Evolutionary conservation across 2,329 filamentous ascomycete genomes (phyloP).

Genomic region (Trichoderma asperellum): DNA sequence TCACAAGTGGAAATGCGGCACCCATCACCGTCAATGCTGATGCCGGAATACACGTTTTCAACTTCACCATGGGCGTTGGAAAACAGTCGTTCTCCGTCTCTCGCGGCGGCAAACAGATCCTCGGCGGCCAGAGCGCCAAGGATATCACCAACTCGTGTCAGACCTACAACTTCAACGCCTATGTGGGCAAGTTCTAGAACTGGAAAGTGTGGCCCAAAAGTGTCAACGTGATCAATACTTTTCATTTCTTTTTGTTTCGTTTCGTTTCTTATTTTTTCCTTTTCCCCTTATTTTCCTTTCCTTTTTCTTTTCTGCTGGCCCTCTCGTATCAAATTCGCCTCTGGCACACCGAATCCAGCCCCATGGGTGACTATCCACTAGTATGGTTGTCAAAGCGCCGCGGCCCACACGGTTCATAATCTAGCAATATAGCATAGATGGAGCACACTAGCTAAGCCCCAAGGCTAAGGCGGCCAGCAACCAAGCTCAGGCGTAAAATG

Average conservation of each 20-base stretch:
- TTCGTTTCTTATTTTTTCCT: not conserved
- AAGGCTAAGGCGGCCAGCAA: not conserved
- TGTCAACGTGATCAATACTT: not conserved
- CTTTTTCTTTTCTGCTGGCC: too few species aligned
- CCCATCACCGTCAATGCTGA: slow-evolving; percentile 31
- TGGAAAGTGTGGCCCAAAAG: not conserved
- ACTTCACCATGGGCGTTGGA: slow-evolving; percentile 35
- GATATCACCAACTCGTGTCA: slow-evolving; percentile 30
- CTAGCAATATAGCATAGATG: not conserved
- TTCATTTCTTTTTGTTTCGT: not conserved
- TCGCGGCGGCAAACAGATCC: slow-evolving; percentile 26
- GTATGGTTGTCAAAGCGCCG: slow-evolving; percentile 10
- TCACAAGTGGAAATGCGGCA: slow-evolving; percentile 30
- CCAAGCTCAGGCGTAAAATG: not conserved
- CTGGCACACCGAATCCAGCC: not conserved
- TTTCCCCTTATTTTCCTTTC: not conserved
- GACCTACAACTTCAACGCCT: slow-evolving; percentile 34
- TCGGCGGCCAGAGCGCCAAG: slow-evolving; percentile 29
- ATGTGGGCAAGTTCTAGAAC: slow-evolving; percentile 32
- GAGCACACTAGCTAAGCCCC: not conserved
- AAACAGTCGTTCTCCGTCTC: slow-evolving; percentile 31
- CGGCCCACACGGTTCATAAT: not conserved
- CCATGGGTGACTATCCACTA: not conserved
- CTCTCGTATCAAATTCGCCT: not conserved
- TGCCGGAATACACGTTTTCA: slow-evolving; percentile 32